Evolutionary conservation across 495 filamentous ascomycete genomes (phyloP).

Genomic region (Penicillium atrosanguineum): DNA sequence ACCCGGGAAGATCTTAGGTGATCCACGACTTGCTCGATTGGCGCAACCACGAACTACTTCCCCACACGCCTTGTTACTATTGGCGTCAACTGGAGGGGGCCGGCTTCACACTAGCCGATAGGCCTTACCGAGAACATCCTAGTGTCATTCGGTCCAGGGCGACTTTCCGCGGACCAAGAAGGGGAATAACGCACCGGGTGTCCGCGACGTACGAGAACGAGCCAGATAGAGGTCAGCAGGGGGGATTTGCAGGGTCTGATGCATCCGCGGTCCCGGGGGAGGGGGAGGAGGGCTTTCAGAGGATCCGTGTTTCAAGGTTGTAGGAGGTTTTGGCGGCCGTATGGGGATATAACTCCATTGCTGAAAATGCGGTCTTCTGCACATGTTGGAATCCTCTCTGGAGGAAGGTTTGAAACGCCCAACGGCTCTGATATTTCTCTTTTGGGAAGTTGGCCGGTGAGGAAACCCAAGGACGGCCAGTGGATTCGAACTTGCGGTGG

Average conservation of each 20-base stretch:
- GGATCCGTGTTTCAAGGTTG: neutral
- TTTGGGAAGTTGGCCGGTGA: slow-evolving; percentile 12
- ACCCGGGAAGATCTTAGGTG: slow-evolving; percentile 28
- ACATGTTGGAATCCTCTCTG: neutral
- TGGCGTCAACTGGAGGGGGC: slow-evolving; percentile 16
- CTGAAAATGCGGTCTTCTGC: neutral
- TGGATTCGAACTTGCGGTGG: slow-evolving; percentile 1
- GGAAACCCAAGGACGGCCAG: slow-evolving; percentile 8
- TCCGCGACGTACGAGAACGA: slow-evolving; percentile 1
- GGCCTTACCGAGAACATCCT: slow-evolving; percentile 13
- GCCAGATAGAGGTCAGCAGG: neutral
- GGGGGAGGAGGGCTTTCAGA: neutral
- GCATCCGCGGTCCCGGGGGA: neutral
- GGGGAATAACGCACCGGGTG: slow-evolving; percentile 1
- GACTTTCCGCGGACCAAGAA: slow-evolving; percentile 6
- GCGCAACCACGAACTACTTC: slow-evolving; percentile 27
- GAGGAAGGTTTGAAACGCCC: slow-evolving; percentile 21
- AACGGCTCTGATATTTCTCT: slow-evolving; percentile 14
- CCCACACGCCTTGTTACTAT: slow-evolving; percentile 18
- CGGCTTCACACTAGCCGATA: slow-evolving; percentile 16
- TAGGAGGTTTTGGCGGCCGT: neutral
- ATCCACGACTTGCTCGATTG: slow-evolving; percentile 27
- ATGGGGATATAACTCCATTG: neutral
- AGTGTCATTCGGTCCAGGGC: slow-evolving; percentile 14
- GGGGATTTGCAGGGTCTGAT: neutral